Percentiles rank a stretch among this genome's conserved stretches.
phyloP scores from a whole-genome alignment of 2,329 filamentous ascomycete species.

The Helminthosporium solani region DNA sequence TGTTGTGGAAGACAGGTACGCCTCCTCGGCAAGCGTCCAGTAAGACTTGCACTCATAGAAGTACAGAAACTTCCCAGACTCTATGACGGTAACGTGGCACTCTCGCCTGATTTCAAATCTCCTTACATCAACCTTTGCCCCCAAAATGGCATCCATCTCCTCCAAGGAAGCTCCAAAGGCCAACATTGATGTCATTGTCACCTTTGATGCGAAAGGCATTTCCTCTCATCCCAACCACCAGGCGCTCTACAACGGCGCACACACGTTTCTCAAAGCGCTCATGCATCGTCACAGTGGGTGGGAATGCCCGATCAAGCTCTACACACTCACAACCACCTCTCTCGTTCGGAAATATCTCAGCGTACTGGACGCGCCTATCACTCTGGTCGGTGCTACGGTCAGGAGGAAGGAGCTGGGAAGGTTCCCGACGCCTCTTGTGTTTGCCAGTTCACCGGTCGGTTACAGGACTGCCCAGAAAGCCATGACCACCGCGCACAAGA shows the following conservation, averaged over 20 bases:
- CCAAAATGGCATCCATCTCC: conserved; percentile 54
- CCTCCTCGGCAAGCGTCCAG: conserved; percentile 8
- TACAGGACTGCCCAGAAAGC: conserved; percentile 73
- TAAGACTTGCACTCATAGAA: neutral
- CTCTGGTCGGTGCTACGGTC: conserved; percentile 60
- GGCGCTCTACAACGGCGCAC: conserved; percentile 80
- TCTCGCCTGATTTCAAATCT: conserved; percentile 67
- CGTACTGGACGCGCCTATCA: conserved; percentile 73
- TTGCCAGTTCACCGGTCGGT: conserved; percentile 65
- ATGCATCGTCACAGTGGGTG: conserved; percentile 64
- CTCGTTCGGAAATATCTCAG: conserved; percentile 78
- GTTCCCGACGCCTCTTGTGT: conserved; percentile 62
- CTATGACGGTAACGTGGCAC: conserved; percentile 80
- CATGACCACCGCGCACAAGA: conserved; percentile 87
- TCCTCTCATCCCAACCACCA: conserved; percentile 93
- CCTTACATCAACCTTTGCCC: conserved; percentile 72
- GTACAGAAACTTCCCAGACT: conserved; percentile 74
- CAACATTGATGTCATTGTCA: conserved; percentile 78
- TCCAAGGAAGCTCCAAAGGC: conserved; percentile 50
- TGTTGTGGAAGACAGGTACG: conserved; percentile 74
- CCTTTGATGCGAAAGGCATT: conserved; percentile 81
- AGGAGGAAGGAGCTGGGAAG: conserved; percentile 54
- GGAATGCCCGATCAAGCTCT: conserved; percentile 75
- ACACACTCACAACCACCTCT: conserved; percentile 74
- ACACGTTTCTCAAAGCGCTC: conserved; percentile 67